Evolutionary conservation across 2,329 filamentous ascomycete species (phyloP).

Genomic region (Trichoderma polysporum): DNA sequence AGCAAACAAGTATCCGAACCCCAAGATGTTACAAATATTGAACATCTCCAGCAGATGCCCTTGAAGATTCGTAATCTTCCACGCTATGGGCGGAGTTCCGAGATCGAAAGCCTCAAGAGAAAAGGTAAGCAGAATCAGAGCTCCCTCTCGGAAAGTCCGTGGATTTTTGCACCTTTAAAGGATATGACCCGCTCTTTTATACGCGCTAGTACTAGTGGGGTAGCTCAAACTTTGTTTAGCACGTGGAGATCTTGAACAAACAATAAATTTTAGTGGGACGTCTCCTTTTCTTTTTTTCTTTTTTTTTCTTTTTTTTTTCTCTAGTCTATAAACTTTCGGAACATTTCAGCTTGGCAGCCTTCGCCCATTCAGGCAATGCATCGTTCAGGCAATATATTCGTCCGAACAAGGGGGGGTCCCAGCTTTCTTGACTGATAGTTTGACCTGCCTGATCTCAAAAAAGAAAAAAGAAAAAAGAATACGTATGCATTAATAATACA

Average conservation of each 20-base stretch:
- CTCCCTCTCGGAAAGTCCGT: conserved; percentile 2
- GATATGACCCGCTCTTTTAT: not conserved
- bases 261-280: not conserved
- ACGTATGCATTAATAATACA: not conserved
- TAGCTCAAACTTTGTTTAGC: conserved; percentile 2
- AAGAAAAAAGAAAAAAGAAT: not conserved
- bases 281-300: not conserved
- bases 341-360: not conserved
- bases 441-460: not conserved
- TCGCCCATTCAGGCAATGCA: not conserved
- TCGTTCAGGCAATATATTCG: not conserved
- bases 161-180: not conserved
- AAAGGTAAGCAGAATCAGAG: not conserved
- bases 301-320: not conserved
- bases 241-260: conserved; percentile 8
- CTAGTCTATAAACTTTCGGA: not conserved
- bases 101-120: not conserved
- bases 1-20: not conserved
- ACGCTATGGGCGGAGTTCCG: not conserved
- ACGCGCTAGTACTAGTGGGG: not conserved
- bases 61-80: not conserved
- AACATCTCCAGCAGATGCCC: not conserved
- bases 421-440: not conserved
- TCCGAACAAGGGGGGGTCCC: not conserved
- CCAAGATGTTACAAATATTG: not conserved